Evolutionary conservation across 768 basidiomycete genomes (phyloP).

Genomic region (Mycena rebaudengoi): DNA sequence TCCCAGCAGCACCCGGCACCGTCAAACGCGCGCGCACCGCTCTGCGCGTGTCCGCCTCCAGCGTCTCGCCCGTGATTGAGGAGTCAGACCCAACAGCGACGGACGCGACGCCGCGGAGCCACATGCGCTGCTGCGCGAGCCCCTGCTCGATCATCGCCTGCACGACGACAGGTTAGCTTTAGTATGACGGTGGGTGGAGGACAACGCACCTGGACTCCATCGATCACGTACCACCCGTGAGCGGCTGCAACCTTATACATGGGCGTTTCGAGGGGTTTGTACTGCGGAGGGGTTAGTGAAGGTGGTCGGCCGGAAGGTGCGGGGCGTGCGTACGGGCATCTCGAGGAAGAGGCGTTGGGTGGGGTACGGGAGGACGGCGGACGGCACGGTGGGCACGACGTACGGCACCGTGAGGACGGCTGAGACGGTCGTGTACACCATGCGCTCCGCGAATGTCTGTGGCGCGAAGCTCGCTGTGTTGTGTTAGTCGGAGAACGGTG

Average conservation of each 20-base stretch:
- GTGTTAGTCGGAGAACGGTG: background rate
- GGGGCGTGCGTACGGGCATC: conserved; percentile 37
- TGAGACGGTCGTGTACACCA: conserved; percentile 43
- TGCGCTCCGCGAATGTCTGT: conserved; percentile 37
- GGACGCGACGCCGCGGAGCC: conserved; percentile 30
- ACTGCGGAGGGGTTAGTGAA: conserved; percentile 19
- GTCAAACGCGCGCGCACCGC: background rate
- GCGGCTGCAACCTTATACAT: conserved; percentile 44
- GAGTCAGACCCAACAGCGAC: conserved; percentile 22
- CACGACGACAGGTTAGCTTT: background rate
- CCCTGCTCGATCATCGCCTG: conserved; percentile 49
- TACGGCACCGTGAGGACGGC: conserved; percentile 43
- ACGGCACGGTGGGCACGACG: conserved; percentile 15
- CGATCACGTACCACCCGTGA: conserved; percentile 44
- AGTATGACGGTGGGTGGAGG: background rate
- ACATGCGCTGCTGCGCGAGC: conserved; percentile 50
- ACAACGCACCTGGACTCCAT: conserved; percentile 35
- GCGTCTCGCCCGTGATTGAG: conserved; percentile 2
- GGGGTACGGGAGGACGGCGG: conserved; percentile 36
- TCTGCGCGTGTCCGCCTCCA: conserved; percentile 15
- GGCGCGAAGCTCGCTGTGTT: conserved; percentile 35
- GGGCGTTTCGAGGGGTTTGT: conserved; percentile 42
- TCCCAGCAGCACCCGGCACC: background rate
- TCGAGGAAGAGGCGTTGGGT: conserved; percentile 42
- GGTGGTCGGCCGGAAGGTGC: background rate